Percentiles rank a stretch among this genome's conserved stretches.
These are phyloP conservation scores for Monosporascus sp. DNA, from an alignment of 2,329 filamentous ascomycete species.

Conservation along the genomic window DNA sequence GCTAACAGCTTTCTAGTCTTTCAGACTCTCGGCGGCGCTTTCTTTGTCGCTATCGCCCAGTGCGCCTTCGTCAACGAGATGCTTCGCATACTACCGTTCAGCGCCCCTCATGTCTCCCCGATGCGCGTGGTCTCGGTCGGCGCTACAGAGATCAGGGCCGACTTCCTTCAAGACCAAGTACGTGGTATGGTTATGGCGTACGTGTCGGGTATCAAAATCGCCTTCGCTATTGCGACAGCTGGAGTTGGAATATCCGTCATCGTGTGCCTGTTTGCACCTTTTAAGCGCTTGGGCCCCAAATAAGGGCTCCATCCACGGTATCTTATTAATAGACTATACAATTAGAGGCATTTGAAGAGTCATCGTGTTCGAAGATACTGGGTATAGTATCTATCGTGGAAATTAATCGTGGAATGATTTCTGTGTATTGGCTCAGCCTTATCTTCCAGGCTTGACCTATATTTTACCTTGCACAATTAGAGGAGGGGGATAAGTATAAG, in stretches of 20 bases:
- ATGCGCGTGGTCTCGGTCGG: background rate
- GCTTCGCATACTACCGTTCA: background rate
- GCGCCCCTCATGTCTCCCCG: background rate
- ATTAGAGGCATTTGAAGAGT: too few species aligned
- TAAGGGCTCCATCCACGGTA: too few species aligned
- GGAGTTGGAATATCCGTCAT: background rate
- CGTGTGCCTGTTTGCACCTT: background rate
- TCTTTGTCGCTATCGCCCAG: background rate
- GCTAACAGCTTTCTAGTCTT: background rate
- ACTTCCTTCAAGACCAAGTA: background rate
- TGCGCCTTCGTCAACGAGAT: background rate
- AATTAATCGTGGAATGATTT: too few species aligned
- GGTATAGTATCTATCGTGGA: too few species aligned
- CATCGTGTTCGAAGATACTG: too few species aligned
- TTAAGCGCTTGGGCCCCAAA: too few species aligned
- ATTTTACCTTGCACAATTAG: too few species aligned
- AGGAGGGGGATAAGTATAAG: too few species aligned
- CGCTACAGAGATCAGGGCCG: background rate
- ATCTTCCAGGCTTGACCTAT: too few species aligned
- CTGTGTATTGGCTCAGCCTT: too few species aligned
- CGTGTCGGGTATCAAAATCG: background rate
- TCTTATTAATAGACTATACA: too few species aligned
- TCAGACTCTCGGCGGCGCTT: background rate
- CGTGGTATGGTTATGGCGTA: background rate
- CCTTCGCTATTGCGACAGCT: background rate